phyloP scores from a whole-genome alignment of 2,329 filamentous ascomycete genomes.

The Tolypocladium inflatum region DNA sequence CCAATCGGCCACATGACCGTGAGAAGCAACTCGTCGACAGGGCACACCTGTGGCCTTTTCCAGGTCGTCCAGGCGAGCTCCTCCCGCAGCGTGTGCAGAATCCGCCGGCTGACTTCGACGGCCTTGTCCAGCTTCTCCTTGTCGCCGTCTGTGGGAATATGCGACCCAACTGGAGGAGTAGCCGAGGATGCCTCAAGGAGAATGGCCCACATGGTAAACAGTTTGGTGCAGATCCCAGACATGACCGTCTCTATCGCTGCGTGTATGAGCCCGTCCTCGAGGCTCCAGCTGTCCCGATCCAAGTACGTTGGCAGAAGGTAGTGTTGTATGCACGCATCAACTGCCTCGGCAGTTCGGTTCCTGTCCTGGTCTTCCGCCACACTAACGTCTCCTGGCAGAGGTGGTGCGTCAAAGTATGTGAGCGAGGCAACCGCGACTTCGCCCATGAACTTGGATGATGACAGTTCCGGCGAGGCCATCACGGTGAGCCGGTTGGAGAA shows the following conservation, averaged over 20 bases:
- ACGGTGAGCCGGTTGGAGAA: constrained; percentile 46
- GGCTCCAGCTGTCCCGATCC: constrained; percentile 18
- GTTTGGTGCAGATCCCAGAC: constrained; percentile 24
- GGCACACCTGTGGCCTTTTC: constrained; percentile 46
- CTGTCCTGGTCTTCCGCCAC: constrained; percentile 5
- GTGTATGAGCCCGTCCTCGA: constrained; percentile 34
- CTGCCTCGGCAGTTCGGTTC: constrained; percentile 26
- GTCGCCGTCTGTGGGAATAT: neutral
- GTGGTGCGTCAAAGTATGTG: constrained; percentile 25
- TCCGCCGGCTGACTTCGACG: constrained; percentile 7
- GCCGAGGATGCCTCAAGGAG: neutral
- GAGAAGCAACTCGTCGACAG: constrained; percentile 44
- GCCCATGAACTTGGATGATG: constrained; percentile 17
- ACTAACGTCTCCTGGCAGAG: constrained; percentile 11
- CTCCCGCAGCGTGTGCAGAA: constrained; percentile 25
- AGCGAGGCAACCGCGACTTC: constrained; percentile 12
- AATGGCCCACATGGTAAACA: constrained; percentile 10
- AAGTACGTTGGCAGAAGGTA: constrained; percentile 25
- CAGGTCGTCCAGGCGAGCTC: constrained; percentile 51
- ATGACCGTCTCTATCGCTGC: constrained; percentile 30
- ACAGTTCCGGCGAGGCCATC: constrained; percentile 20
- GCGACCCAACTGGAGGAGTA: neutral
- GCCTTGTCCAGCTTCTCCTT: constrained; percentile 7
- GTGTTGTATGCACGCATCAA: constrained; percentile 34
- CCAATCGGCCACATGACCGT: constrained; percentile 58